phyloP scores from a whole-genome alignment of 1,139 yeast species.

The Geotrichum macrosporum region DNA sequence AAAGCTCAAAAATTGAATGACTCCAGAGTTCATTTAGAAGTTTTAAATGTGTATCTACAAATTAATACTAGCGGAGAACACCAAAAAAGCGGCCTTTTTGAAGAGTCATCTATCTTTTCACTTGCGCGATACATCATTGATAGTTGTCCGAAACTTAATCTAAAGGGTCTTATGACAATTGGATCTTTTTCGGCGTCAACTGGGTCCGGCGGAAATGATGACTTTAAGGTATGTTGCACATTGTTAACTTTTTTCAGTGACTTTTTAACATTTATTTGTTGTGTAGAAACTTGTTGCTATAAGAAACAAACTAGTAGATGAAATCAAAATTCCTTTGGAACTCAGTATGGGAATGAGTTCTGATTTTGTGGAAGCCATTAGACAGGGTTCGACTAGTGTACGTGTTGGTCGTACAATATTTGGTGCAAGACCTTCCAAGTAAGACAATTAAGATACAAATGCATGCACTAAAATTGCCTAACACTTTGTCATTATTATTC shows the following conservation, averaged over 20 bases:
- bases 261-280: not conserved
- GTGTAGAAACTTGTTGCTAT: constrained; percentile 45
- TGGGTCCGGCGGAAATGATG: constrained; percentile 55
- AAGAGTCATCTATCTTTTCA: constrained; percentile 43
- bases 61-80: constrained; percentile 87
- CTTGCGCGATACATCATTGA: constrained; percentile 50
- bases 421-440: constrained; percentile 47
- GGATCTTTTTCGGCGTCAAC: constrained; percentile 71
- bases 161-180: constrained; percentile 89
- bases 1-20: constrained; percentile 79
- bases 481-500: too few species aligned
- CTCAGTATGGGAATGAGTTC: constrained; percentile 98
- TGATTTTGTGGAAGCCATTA: constrained; percentile 80
- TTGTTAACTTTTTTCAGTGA: not conserved
- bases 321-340: constrained; percentile 46
- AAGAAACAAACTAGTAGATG: constrained; percentile 48
- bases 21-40: constrained; percentile 46
- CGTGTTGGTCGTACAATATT: constrained; percentile 91
- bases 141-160: constrained; percentile 53
- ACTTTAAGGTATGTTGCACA: constrained; percentile 45
- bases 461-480: too few species aligned
- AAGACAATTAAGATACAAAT: not conserved
- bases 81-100: constrained; percentile 74
- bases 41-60: constrained; percentile 66
- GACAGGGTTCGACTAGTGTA: constrained; percentile 83